Percentiles rank a stretch among this genome's conserved stretches.
phyloP scores from a whole-genome alignment of 2,329 filamentous ascomycete species.

The Mycosphaerelloides madeirae region DNA sequence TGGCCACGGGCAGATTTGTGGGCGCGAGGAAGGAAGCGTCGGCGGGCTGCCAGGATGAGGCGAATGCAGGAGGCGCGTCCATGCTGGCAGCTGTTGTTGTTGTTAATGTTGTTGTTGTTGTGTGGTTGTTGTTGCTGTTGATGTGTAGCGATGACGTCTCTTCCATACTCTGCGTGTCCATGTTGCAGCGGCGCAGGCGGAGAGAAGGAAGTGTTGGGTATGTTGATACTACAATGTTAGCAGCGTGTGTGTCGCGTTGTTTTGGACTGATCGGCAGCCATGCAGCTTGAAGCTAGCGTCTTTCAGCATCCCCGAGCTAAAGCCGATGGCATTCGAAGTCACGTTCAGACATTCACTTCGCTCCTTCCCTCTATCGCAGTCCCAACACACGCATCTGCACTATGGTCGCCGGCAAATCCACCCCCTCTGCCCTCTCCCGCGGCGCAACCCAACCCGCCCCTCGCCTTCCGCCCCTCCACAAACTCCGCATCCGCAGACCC shows the following conservation, averaged over 20 bases:
- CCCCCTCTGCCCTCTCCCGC: background rate
- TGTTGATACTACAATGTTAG: too few relatives aligned
- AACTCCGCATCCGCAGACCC: slow-evolving; percentile 61
- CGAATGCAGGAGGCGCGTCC: background rate
- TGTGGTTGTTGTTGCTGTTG: background rate
- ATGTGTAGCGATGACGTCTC: background rate
- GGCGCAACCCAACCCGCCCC: slow-evolving; percentile 1
- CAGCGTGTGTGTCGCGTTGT: too few relatives aligned
- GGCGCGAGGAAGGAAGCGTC: slow-evolving; percentile 41
- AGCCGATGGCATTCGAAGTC: too few relatives aligned
- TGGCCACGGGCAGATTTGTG: slow-evolving; percentile 37
- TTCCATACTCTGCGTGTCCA: background rate
- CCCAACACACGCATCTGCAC: too few relatives aligned
- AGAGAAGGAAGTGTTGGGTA: too few relatives aligned
- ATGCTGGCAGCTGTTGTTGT: too few relatives aligned
- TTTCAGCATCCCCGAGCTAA: too few relatives aligned
- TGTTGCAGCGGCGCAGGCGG: background rate
- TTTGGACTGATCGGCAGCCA: too few relatives aligned
- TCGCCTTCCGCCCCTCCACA: slow-evolving; percentile 53
- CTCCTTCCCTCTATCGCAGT: too few relatives aligned
- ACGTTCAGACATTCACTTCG: too few relatives aligned
- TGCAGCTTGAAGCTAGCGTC: too few relatives aligned
- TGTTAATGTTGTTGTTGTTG: background rate
- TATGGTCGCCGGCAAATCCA: slow-evolving; percentile 3
- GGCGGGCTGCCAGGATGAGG: slow-evolving; percentile 35